Conservation (phyloP, 2,329 filamentous ascomycete species). For the Akanthomyces dipterigenus region DNA sequence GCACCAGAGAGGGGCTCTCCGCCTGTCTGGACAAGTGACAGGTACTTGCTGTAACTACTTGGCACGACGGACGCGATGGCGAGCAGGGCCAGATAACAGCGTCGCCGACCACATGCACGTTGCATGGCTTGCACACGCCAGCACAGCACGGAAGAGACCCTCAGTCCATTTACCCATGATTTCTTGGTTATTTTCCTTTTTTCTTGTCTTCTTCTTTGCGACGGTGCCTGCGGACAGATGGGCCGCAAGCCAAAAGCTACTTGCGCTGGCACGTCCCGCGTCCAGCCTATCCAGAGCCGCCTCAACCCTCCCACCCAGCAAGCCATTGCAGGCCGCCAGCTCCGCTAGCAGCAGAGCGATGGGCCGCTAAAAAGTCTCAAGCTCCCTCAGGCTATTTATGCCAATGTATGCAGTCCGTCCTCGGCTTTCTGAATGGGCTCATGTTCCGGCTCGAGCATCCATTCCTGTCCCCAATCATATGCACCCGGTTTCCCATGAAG, state of each 20-base stretch:
- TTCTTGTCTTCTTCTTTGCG: neutral
- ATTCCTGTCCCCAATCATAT: neutral
- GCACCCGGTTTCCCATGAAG: neutral
- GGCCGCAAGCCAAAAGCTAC: neutral
- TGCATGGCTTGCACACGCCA: conserved; percentile 1
- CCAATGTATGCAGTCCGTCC: too few relatives aligned
- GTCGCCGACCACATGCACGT: neutral
- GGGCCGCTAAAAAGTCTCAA: neutral
- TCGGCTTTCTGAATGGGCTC: too few relatives aligned
- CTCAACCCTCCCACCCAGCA: conserved; percentile 1
- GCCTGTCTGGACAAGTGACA: neutral
- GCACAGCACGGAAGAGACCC: neutral
- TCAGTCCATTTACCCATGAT: neutral
- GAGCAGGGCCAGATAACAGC: neutral
- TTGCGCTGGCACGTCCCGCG: neutral
- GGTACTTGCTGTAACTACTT: neutral
- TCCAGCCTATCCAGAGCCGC: conserved; percentile 8
- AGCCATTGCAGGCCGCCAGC: neutral
- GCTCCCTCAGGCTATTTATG: too few relatives aligned
- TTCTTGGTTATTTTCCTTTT: neutral
- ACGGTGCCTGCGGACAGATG: neutral
- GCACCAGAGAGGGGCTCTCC: neutral
- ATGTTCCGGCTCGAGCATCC: too few relatives aligned
- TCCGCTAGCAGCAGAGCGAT: neutral
- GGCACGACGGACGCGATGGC: neutral